Evolutionary conservation across 2,329 filamentous ascomycete species (phyloP).

Genomic region (Claviceps africana): DNA sequence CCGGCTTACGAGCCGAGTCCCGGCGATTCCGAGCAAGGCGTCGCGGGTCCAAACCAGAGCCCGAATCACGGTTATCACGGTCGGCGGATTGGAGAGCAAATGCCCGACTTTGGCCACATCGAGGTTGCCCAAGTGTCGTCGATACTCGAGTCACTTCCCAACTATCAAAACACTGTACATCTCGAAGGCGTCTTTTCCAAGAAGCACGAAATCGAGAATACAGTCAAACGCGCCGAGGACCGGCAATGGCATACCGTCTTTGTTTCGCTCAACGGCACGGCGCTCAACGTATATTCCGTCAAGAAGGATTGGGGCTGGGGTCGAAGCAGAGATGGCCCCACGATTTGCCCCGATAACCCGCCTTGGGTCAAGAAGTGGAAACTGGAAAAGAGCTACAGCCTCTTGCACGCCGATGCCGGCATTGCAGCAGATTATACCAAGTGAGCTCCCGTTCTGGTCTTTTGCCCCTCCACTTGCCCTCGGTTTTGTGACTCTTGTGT

Average conservation of each 20-base stretch:
- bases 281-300: constrained; percentile 49
- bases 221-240: constrained; percentile 46
- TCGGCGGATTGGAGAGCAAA: constrained; percentile 2
- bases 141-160: constrained; percentile 25
- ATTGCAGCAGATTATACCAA: constrained; percentile 61
- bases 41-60: constrained; percentile 6
- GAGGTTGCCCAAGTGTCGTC: constrained; percentile 26
- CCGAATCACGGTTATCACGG: neutral
- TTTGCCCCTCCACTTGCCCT: too few relatives aligned
- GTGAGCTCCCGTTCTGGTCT: constrained; percentile 22
- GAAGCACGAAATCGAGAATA: constrained; percentile 53
- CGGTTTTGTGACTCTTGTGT: too few relatives aligned
- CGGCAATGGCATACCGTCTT: constrained; percentile 51
- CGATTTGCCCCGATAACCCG: constrained; percentile 34
- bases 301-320: constrained; percentile 44
- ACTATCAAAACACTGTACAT: constrained; percentile 41
- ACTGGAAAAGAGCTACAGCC: constrained; percentile 53
- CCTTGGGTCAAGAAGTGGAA: constrained; percentile 38
- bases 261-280: constrained; percentile 52
- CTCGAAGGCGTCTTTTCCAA: constrained; percentile 44
- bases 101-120: constrained; percentile 7
- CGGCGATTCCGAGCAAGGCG: constrained; percentile 1
- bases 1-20: constrained; percentile 27
- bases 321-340: constrained; percentile 32
- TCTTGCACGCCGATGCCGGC: constrained; percentile 62